Percentiles rank a stretch among this genome's conserved stretches.
Conservation (phyloP, 495 filamentous ascomycete species). For the Neurospora sp. region DNA sequence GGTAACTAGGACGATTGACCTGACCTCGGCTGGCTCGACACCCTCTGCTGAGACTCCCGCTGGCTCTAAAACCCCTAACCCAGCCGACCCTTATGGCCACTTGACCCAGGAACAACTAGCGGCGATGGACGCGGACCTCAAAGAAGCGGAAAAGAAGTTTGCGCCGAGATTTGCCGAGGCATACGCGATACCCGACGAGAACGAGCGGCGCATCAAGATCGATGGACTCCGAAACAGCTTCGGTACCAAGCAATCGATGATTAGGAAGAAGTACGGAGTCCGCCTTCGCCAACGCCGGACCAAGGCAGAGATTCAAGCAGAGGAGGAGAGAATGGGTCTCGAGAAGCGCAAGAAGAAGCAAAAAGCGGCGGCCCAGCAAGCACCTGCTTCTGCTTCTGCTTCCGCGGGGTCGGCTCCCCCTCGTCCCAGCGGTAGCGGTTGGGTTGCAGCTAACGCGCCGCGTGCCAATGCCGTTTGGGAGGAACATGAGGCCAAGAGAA, state of each 20-base stretch:
- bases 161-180: constrained; percentile 29
- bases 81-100: constrained; percentile 30
- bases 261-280: constrained; percentile 39
- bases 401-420: constrained; percentile 6
- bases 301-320: constrained; percentile 31
- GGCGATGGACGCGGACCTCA: constrained; percentile 27
- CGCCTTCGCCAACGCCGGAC: constrained; percentile 35
- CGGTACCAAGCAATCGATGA: constrained; percentile 39
- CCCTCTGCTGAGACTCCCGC: constrained; percentile 1
- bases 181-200: constrained; percentile 24
- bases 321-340: constrained; percentile 30
- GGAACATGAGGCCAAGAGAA: constrained; percentile 23
- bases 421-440: constrained; percentile 10
- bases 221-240: constrained; percentile 36
- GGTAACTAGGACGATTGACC: neutral
- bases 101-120: constrained; percentile 16
- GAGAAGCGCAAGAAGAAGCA: neutral
- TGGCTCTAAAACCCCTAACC: constrained; percentile 6
- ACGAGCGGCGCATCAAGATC: constrained; percentile 18
- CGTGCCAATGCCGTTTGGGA: constrained; percentile 7
- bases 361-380: constrained; percentile 10
- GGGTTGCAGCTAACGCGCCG: constrained; percentile 22
- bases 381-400: neutral
- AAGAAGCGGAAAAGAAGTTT: constrained; percentile 27
- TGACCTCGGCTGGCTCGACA: neutral